Percentiles rank a stretch among this genome's conserved stretches.
phyloP scores from a whole-genome alignment of 495 filamentous ascomycete species.

The Penicillium psychrofluorescens region DNA sequence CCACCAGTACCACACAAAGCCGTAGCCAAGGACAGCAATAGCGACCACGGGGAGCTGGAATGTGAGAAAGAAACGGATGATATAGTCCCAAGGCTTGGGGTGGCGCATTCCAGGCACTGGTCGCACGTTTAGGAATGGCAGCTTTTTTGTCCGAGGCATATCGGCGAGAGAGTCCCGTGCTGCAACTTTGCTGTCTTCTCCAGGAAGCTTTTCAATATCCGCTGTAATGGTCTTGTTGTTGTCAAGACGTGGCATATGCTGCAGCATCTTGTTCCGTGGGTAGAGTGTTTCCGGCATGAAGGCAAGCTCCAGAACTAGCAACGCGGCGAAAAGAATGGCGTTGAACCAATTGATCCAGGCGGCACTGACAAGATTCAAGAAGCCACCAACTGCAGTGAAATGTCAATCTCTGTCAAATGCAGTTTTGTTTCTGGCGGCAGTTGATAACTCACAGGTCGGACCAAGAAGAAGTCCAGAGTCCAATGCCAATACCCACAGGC shows the following conservation, averaged over 20 bases:
- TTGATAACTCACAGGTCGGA: slow-evolving; percentile 28
- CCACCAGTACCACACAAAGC: slow-evolving; percentile 60
- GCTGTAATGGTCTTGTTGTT: not conserved
- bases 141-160: slow-evolving; percentile 37
- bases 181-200: not conserved
- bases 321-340: slow-evolving; percentile 46
- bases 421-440: too few relatives aligned
- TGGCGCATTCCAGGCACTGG: slow-evolving; percentile 48
- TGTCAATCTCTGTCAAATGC: too few relatives aligned
- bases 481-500: slow-evolving; percentile 54
- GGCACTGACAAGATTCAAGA: slow-evolving; percentile 42
- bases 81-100: slow-evolving; percentile 44
- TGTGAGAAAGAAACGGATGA: slow-evolving; percentile 39
- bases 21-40: slow-evolving; percentile 43
- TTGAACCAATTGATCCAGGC: slow-evolving; percentile 55
- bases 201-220: slow-evolving; percentile 22
- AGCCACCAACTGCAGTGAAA: slow-evolving; percentile 41
- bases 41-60: slow-evolving; percentile 41
- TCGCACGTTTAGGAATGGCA: slow-evolving; percentile 43
- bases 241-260: slow-evolving; percentile 17
- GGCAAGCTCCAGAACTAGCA: slow-evolving; percentile 43
- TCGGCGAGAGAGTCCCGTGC: slow-evolving; percentile 3
- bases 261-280: slow-evolving; percentile 46
- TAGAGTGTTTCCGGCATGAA: slow-evolving; percentile 58
- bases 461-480: slow-evolving; percentile 51